Evolutionary conservation across 1,139 yeast species (phyloP), one percentile per base, ranked within the genome.

Genomic region (Kurtzmaniella natalensis): DNA sequence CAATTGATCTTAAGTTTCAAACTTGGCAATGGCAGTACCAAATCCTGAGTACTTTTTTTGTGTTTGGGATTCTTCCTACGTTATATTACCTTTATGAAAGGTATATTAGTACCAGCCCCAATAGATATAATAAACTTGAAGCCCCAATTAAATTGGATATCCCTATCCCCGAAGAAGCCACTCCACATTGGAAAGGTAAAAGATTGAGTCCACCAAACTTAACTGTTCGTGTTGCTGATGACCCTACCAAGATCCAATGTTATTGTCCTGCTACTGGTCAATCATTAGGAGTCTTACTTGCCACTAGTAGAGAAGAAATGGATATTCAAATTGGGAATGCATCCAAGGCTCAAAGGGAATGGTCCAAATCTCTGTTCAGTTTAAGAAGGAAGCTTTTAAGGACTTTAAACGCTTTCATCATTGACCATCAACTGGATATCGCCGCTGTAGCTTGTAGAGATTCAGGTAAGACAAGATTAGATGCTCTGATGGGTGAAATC

Each of bases 261-360:
- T 83, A 85, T 54, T 92, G 97, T 59, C 97, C 98, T 5, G 96
- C 97, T 0, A 92, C 97, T 0, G 94, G 96, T 20, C 96, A 87
- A 59, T 78, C 70, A 39, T 64, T 92, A 44, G 97, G 95, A 1
- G 69, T 78, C 13, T 78, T 79, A 45, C 64, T 70, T 29, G 79
- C 87, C 4, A 77, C 79, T 36, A 59, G 81, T 8, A 66, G 69
- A 32, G 72, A 69, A 5, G 92, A 86, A 29, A 84, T 92, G 60
- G 94, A 89, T 53, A 49, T 49, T 8, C 70, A 77, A 40, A 78
- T 92, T 18, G 50, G 49, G 5, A 55, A 51, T 16, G 87, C 94
- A 1, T 56, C 63, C 23, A 45, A 43, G 7, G 95, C 96, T 1
- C 86, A 80, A 47, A 45, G 46, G 21, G 44, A 53, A 28, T 88